These are phyloP conservation scores for Starmera quercuum DNA, from an alignment of 805 yeast species.

Conservation along the genomic window DNA sequence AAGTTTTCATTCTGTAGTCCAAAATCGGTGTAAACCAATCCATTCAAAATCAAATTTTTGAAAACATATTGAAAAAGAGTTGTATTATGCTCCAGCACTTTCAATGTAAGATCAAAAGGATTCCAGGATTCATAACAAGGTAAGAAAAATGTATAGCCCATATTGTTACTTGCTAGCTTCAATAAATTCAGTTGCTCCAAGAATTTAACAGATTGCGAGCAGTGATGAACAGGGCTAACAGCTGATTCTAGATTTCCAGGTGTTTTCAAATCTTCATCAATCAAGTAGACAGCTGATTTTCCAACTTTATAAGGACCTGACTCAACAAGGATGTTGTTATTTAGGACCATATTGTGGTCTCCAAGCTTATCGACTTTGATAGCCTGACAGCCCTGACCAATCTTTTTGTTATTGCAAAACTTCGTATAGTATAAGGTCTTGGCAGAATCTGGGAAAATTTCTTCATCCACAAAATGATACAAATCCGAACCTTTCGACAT, in stretches of 20 bases:
- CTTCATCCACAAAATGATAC: slow-evolving; percentile 57
- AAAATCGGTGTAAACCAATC: slow-evolving; percentile 60
- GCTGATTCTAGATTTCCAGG: slow-evolving; percentile 63
- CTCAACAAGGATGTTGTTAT: slow-evolving; percentile 46
- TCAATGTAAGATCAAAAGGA: slow-evolving; percentile 47
- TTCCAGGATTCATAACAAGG: slow-evolving; percentile 79
- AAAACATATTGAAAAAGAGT: slow-evolving; percentile 45
- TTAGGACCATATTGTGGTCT: slow-evolving; percentile 31
- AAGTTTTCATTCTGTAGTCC: slow-evolving; percentile 21
- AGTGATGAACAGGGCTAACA: slow-evolving; percentile 53
- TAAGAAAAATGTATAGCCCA: slow-evolving; percentile 68
- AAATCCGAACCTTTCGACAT: slow-evolving; percentile 32
- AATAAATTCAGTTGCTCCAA: slow-evolving; percentile 45
- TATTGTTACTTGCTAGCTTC: slow-evolving; percentile 41
- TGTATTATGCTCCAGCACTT: slow-evolving; percentile 47
- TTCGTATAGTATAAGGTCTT: slow-evolving; percentile 38
- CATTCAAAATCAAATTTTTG: slow-evolving; percentile 53
- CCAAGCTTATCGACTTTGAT: slow-evolving; percentile 36
- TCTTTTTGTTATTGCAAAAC: slow-evolving; percentile 44
- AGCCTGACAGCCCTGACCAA: slow-evolving; percentile 62
- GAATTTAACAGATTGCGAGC: slow-evolving; percentile 57
- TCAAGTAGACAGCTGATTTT: slow-evolving; percentile 56
- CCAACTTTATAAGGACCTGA: slow-evolving; percentile 44
- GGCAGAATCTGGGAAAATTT: slow-evolving; percentile 20
- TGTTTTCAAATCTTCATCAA: slow-evolving; percentile 49